phyloP scores from a whole-genome alignment of 805 yeast species.

The Candida arabinofermentans region DNA sequence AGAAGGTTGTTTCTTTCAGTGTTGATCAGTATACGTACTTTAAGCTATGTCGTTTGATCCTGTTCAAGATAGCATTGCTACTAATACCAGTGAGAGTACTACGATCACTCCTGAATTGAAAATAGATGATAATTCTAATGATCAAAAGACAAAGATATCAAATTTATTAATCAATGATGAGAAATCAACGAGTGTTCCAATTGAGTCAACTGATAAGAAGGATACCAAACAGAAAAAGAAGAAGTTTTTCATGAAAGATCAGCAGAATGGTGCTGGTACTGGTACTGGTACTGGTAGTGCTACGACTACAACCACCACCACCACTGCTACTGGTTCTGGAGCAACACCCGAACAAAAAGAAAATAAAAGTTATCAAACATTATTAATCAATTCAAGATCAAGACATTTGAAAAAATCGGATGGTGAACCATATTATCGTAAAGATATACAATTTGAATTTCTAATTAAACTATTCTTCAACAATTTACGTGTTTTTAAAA shows the following conservation, averaged over 20 bases:
- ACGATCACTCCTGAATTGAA: neutral
- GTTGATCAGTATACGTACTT: neutral
- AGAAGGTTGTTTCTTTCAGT: too few relatives aligned
- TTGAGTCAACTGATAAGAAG: conserved; percentile 5
- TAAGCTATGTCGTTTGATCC: conserved; percentile 27
- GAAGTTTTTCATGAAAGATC: conserved; percentile 1
- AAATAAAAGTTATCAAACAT: conserved; percentile 25
- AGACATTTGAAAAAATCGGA: conserved; percentile 81
- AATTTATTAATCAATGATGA: neutral
- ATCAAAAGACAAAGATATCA: neutral
- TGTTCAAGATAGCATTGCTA: conserved; percentile 21
- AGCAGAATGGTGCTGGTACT: too few relatives aligned
- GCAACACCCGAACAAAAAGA: conserved; percentile 6
- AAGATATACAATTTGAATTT: conserved; percentile 83
- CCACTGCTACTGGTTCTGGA: conserved; percentile 5
- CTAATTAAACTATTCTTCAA: conserved; percentile 62
- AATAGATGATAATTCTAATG: neutral
- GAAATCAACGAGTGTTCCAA: conserved; percentile 2
- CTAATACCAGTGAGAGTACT: conserved; percentile 1
- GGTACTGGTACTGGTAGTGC: too few relatives aligned
- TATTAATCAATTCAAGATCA: conserved; percentile 28
- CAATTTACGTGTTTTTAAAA: conserved; percentile 61
- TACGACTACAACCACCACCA: too few relatives aligned
- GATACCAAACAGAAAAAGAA: conserved; percentile 10
- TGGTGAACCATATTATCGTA: conserved; percentile 89